phyloP scores from a whole-genome alignment of 23 red algal species.

The Gracilaria caudata region DNA sequence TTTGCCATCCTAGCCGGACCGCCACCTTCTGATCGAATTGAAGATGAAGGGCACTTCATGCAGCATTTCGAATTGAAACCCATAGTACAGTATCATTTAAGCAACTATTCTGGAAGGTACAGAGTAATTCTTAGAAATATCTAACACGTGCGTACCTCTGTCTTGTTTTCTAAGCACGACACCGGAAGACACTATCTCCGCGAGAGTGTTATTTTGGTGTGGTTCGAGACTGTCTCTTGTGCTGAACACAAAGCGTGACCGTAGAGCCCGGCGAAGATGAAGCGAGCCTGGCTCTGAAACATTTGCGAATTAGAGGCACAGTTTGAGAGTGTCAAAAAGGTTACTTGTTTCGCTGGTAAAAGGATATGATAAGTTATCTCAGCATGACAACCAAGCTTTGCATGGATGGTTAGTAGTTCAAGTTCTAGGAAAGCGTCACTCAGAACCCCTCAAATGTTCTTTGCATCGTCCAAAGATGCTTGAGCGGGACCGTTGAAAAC shows the following conservation, averaged over 20 bases:
- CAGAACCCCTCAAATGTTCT: constrained; percentile 41
- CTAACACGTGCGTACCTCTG: background rate
- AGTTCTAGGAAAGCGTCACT: background rate
- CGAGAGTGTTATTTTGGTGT: background rate
- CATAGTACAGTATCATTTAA: constrained; percentile 6
- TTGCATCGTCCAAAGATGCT: constrained; percentile 58
- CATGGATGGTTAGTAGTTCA: constrained; percentile 19
- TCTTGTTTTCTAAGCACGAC: background rate
- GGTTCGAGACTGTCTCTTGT: background rate
- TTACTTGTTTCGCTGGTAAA: background rate
- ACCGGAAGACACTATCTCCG: background rate
- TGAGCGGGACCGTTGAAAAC: constrained; percentile 50
- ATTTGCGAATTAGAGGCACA: background rate
- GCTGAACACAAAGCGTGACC: background rate
- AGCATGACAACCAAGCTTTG: background rate
- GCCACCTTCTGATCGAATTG: background rate
- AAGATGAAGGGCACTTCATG: background rate
- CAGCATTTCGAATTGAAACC: constrained; percentile 27
- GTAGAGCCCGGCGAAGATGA: background rate
- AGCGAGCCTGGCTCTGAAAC: background rate
- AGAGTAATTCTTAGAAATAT: constrained; percentile 18
- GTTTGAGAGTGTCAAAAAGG: background rate
- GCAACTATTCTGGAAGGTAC: constrained; percentile 4
- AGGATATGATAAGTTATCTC: constrained; percentile 19
- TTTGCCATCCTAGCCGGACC: background rate